Percentiles rank a stretch among this genome's conserved stretches.
Evolutionary conservation across 2,329 filamentous ascomycete genomes (phyloP).

Genomic region (Cryphonectria radicalis): DNA sequence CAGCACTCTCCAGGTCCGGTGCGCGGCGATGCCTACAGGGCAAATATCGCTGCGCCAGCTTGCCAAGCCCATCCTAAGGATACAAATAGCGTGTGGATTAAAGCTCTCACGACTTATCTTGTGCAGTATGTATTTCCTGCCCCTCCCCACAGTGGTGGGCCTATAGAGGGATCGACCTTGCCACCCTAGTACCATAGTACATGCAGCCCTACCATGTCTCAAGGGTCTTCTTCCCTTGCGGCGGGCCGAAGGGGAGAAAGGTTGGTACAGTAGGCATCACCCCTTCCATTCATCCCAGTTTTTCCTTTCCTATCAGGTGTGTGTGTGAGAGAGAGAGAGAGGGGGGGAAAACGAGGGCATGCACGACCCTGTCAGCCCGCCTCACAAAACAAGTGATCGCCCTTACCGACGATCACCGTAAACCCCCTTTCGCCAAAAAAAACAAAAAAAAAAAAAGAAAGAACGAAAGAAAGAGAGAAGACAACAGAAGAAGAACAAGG

Average conservation of each 20-base stretch:
- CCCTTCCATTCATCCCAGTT: neutral
- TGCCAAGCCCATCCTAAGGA: neutral
- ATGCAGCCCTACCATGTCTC: neutral
- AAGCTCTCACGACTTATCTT: too few species aligned
- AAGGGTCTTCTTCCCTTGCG: neutral
- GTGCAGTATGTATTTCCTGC: too few species aligned
- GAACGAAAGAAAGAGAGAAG: neutral
- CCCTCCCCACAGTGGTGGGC: too few species aligned
- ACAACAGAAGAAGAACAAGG: neutral
- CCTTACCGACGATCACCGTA: neutral
- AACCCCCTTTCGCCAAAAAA: neutral
- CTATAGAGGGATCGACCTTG: too few species aligned
- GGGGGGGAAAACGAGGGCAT: too few species aligned
- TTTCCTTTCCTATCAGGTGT: too few species aligned
- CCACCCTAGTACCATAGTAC: neutral
- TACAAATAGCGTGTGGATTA: too few species aligned
- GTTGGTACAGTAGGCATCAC: neutral
- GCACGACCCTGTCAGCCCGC: too few species aligned
- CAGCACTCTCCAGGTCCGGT: too few species aligned
- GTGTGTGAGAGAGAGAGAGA: too few species aligned
- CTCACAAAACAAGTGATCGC: neutral
- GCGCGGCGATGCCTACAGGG: neutral
- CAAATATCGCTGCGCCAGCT: neutral
- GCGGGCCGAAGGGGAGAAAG: too few species aligned
- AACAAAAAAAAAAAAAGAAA: neutral